These are phyloP conservation scores for Phaeolepiota aurea DNA, from an alignment of 768 basidiomycete genomes.

Conservation along the genomic window DNA sequence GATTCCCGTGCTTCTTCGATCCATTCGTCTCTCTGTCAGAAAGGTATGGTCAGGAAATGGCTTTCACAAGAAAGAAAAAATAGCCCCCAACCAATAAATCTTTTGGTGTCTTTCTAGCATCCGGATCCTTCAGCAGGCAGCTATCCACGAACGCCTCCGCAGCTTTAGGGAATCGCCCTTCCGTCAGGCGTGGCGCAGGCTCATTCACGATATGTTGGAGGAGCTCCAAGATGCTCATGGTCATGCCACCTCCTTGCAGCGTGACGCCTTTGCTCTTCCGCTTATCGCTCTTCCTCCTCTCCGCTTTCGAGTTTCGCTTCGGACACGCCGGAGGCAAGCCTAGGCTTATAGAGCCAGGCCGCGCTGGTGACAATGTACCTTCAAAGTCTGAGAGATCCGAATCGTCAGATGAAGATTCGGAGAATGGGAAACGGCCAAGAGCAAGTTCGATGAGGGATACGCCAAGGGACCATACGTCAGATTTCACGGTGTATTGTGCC, in stretches of 20 bases:
- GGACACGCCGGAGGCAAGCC: constrained; percentile 27
- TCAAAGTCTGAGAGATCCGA: constrained; percentile 63
- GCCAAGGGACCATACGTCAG: constrained; percentile 98
- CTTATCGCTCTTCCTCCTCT: constrained; percentile 51
- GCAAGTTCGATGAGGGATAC: constrained; percentile 96
- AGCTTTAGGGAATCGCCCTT: constrained; percentile 59
- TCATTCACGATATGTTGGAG: constrained; percentile 99
- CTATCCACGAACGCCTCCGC: constrained; percentile 84
- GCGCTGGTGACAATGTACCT: constrained; percentile 67
- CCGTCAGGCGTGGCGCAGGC: constrained; percentile 83
- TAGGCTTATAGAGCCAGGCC: constrained; percentile 47
- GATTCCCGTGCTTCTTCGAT: constrained; percentile 54
- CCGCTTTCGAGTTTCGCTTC: constrained; percentile 34
- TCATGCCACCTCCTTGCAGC: constrained; percentile 91
- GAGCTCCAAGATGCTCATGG: constrained; percentile 95
- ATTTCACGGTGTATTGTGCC: constrained; percentile 96
- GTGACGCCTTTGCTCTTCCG: constrained; percentile 89
- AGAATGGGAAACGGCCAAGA: constrained; percentile 94
- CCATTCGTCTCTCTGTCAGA: constrained; percentile 70
- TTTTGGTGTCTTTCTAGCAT: constrained; percentile 75
- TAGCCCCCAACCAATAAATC: constrained; percentile 61
- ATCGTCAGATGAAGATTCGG: constrained; percentile 61
- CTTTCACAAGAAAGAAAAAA: constrained; percentile 3
- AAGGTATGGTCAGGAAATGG: constrained; percentile 2
- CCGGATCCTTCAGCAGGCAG: constrained; percentile 88